A percentile compares a stretch with the other conserved stretches of the same genome.
These are phyloP conservation scores for Leishmania braziliensis DNA, from an alignment of 208 protist genomes.

Conservation along the genomic window DNA sequence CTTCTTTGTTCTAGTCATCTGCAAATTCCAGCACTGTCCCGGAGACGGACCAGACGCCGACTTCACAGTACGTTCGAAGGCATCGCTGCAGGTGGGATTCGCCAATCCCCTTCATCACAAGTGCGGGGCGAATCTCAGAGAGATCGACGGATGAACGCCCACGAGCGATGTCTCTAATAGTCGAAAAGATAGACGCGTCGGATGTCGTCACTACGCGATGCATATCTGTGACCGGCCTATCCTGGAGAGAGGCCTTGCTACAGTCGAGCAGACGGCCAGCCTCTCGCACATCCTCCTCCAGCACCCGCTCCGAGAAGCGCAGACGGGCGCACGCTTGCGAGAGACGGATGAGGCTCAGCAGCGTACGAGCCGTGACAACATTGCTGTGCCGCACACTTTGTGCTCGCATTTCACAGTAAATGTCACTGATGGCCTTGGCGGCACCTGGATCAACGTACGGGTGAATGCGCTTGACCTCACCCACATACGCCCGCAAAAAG, in stretches of 20 bases:
- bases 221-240: slow-evolving; percentile 45
- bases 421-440: slow-evolving; percentile 79
- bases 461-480: slow-evolving; percentile 83
- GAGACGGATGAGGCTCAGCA: slow-evolving; percentile 96
- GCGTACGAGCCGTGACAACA: slow-evolving; percentile 82
- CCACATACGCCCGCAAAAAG: slow-evolving; percentile 87
- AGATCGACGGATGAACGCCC: slow-evolving; percentile 57
- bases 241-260: slow-evolving; percentile 84
- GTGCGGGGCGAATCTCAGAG: slow-evolving; percentile 65
- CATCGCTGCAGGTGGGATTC: slow-evolving; percentile 83
- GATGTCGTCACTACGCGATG: slow-evolving; percentile 69
- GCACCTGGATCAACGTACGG: slow-evolving; percentile 76
- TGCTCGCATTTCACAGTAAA: slow-evolving; percentile 92
- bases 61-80: slow-evolving; percentile 76
- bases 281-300: slow-evolving; percentile 89
- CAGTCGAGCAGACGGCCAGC: slow-evolving; percentile 88
- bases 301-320: slow-evolving; percentile 82
- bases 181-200: slow-evolving; percentile 80
- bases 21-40: slow-evolving; percentile 80
- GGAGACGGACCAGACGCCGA: slow-evolving; percentile 78
- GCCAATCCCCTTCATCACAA: slow-evolving; percentile 83
- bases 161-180: slow-evolving; percentile 80
- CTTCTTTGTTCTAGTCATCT: slow-evolving; percentile 28
- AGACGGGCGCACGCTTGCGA: slow-evolving; percentile 92
- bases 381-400: slow-evolving; percentile 79